These are phyloP conservation scores for Stylonectria norvegica DNA, from an alignment of 2,329 filamentous ascomycete species.

Conservation along the genomic window DNA sequence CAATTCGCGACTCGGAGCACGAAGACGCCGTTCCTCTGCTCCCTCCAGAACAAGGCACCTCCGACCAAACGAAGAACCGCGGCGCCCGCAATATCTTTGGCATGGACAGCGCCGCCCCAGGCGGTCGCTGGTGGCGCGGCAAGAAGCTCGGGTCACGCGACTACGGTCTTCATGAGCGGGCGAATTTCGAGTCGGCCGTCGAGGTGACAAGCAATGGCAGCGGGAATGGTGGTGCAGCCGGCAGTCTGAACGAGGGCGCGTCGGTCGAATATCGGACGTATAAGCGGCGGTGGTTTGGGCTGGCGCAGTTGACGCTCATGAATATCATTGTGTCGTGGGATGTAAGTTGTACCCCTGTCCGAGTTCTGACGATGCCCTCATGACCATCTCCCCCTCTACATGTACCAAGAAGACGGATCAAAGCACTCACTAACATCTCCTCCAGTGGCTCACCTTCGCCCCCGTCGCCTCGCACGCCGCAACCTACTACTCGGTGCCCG, in stretches of 20 bases:
- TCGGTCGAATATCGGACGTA: slow-evolving; percentile 53
- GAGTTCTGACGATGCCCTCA: no score
- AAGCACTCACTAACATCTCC: not conserved
- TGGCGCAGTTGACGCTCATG: slow-evolving; percentile 77
- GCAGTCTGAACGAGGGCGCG: slow-evolving; percentile 26
- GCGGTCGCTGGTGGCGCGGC: slow-evolving; percentile 28
- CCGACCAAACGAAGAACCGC: slow-evolving; percentile 2
- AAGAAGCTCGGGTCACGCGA: slow-evolving; percentile 31
- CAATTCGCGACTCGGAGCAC: no score
- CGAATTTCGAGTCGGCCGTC: no score
- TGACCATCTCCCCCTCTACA: not conserved
- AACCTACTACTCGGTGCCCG: slow-evolving; percentile 69
- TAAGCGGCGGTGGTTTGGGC: slow-evolving; percentile 83
- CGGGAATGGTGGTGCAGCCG: slow-evolving; percentile 19
- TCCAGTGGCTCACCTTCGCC: slow-evolving; percentile 83
- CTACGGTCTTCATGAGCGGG: slow-evolving; percentile 27
- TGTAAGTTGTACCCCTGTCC: slow-evolving; percentile 54
- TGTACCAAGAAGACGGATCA: slow-evolving; percentile 8
- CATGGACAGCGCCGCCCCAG: slow-evolving; percentile 20
- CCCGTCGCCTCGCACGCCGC: slow-evolving; percentile 74
- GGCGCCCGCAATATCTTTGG: slow-evolving; percentile 6
- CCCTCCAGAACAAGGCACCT: not conserved
- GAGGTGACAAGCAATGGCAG: slow-evolving; percentile 3
- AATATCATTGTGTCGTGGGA: slow-evolving; percentile 96
- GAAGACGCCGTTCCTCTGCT: no score